These are phyloP conservation scores for Kuraishia capsulata DNA, from an alignment of 805 yeast species.

Conservation along the genomic window DNA sequence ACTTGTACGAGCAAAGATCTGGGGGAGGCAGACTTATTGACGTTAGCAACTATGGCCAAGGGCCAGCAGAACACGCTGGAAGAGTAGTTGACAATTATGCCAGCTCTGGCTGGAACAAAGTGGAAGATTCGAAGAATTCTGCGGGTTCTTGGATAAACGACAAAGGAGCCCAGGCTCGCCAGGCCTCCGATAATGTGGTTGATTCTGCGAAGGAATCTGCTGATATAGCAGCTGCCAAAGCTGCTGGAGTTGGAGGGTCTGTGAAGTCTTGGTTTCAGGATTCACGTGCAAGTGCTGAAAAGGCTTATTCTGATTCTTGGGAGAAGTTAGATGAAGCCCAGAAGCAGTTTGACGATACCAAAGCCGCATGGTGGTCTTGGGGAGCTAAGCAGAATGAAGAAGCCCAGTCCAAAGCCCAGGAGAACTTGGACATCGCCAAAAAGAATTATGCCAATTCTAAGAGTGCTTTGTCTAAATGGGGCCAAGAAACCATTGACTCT, in stretches of 20 bases:
- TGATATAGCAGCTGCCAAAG: background rate
- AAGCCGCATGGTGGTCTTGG: slow-evolving; percentile 28
- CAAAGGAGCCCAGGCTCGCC: background rate
- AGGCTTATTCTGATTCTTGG: slow-evolving; percentile 16
- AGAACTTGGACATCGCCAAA: slow-evolving; percentile 18
- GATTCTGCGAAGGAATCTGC: slow-evolving; percentile 1
- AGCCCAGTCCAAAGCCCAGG: slow-evolving; percentile 20
- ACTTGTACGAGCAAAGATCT: slow-evolving; percentile 5
- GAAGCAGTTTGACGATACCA: slow-evolving; percentile 20
- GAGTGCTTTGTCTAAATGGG: slow-evolving; percentile 11
- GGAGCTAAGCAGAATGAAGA: slow-evolving; percentile 26
- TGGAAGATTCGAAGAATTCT: slow-evolving; percentile 1
- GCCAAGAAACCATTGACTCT: slow-evolving; percentile 7
- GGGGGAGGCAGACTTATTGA: background rate
- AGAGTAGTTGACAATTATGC: slow-evolving; percentile 1
- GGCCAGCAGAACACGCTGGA: slow-evolving; percentile 2
- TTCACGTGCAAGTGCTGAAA: slow-evolving; percentile 7
- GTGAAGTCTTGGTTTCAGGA: slow-evolving; percentile 9
- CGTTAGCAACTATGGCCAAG: background rate
- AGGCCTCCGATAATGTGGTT: background rate
- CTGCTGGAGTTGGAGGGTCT: background rate
- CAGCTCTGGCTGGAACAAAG: slow-evolving; percentile 1
- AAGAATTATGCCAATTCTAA: slow-evolving; percentile 5
- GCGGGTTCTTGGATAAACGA: slow-evolving; percentile 1
- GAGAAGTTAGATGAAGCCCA: slow-evolving; percentile 21